Base-by-base conservation (phyloP, 371 early-diverging fungal species). In the Mucor circinelloides region DNA sequence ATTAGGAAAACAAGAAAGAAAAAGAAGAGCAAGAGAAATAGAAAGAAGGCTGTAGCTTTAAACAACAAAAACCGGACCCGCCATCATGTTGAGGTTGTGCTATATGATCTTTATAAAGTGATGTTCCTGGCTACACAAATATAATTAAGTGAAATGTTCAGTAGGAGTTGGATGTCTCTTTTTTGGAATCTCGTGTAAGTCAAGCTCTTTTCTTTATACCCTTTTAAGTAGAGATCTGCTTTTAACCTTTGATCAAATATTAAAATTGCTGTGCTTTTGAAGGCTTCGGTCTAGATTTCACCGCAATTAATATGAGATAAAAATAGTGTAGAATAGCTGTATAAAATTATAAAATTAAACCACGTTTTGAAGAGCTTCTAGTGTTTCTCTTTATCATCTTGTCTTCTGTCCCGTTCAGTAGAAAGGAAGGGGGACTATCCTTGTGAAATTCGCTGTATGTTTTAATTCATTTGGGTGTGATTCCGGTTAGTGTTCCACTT, bases 111-210 rank as follows among this genome's bases (percentile, higher is more conserved):
- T 21, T 30, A 40, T 42, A 40, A 32, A 56, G 54, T 46, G 44
- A 67, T 50, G 32, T 27, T 44, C 17, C 56, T 23, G 13, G 71
- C 67, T 66, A 71, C 71, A 71, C 71, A 71, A 66, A 66, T 32
- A 42, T 58, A 71, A 71, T 71, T 71, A 63, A 66, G 66, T 70
- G 62, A 66, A 66, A 71, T 62, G 66, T 66, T 69, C 48, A 60
- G 59, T 64, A 64, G 70, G 70, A 69, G 70, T 65, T 69, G 34
- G n/a, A 59, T 31, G 27, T 23, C 40, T 30, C 58, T 56, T 48
- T 40, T 64, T 52, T 25, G 60, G 64, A 54, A 69, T 58, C 69
- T 69, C 64, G 69, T 69, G 64, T 64, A 59, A 40, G 38, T 23
- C 1, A 32, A 28, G 34, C 25, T 40, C 19, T 31, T n/a, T 34